These are phyloP conservation scores for Globisporangium takayamanum DNA, from an alignment of 352 stramenopile species.

Conservation along the genomic window DNA sequence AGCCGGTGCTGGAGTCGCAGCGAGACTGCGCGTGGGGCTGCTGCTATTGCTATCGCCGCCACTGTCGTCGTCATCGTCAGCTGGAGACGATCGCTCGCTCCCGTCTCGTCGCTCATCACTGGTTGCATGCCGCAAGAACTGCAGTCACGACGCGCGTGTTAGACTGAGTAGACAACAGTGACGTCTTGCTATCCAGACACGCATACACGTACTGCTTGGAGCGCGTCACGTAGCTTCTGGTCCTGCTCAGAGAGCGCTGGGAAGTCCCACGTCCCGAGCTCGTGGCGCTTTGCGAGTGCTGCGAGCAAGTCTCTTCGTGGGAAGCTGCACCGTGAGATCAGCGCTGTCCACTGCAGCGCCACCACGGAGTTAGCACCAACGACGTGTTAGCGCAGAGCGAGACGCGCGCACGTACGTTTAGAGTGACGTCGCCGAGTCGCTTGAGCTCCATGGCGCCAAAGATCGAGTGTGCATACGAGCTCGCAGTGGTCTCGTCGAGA, in stretches of 20 bases:
- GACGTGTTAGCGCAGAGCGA: not conserved
- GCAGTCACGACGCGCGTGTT: not conserved
- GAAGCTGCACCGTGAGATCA: conserved; percentile 48
- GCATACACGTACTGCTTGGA: conserved; percentile 26
- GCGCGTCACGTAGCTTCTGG: conserved; percentile 18
- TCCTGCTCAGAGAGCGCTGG: conserved; percentile 40
- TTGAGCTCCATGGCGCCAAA: conserved; percentile 47
- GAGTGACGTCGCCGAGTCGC: conserved; percentile 30
- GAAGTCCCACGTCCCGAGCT: conserved; percentile 47
- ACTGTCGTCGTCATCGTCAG: not conserved
- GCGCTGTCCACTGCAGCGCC: conserved; percentile 26
- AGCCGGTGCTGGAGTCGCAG: not conserved
- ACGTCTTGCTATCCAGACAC: not conserved
- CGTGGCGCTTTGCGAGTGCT: conserved; percentile 37
- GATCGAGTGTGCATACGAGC: conserved; percentile 29
- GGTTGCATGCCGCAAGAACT: not conserved
- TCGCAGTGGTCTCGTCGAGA: conserved; percentile 12
- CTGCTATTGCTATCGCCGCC: not conserved
- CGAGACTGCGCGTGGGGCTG: not conserved
- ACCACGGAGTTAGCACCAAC: not conserved
- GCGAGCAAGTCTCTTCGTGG: conserved; percentile 20
- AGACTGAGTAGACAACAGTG: not conserved
- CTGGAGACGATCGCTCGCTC: not conserved
- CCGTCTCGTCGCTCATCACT: not conserved
- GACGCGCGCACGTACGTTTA: conserved; percentile 35